Base-by-base conservation (phyloP, 192 early-diverging fungal species). In the Coemansia sp. region DNA sequence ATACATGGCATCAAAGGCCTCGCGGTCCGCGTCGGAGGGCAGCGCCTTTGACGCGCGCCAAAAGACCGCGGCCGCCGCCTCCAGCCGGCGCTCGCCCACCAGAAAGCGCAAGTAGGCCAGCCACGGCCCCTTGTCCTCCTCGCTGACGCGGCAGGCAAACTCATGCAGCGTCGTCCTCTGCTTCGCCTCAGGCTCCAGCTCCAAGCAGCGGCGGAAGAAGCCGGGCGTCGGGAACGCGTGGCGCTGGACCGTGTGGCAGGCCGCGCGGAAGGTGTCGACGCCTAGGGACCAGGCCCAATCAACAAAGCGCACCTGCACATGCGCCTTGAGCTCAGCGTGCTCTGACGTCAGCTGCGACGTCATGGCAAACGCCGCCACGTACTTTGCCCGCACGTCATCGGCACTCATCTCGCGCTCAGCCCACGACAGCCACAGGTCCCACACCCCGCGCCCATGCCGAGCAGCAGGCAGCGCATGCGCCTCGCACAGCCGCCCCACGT, bases 141-240 rank as follows among this genome's bases (percentile, higher is more conserved):
- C 67, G 43, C 65, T 52, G 2, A 83, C 65, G 11, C 72, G 65
- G 14, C 73, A 72, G 5, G 73, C 72, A 57, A 66, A 59, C 41
- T 83, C 81, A 34, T 76, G 66, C 64, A 83, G 60, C 39, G 56
- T 41, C 14, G 14, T 41, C 14, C 25, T 33, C 28, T 67, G 58
- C 20, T 61, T 57, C 3, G 59, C 16, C 2, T 75, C 80, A 13
- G 86, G 64, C 68, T 91, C 89, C 38, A 89, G 65, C 57, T 81
- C 76, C 38, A 91, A 52, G 64, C 89, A 90, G n/a, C 77, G 63
- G 60, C 80, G 77, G 69, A 84, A 88, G 67, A 91, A 90, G 4
- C 58, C 68, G 33, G 80, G 60, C 8, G 87, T 89, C 11, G 89
- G 88, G 61, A 86, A 88, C 25, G 85, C 84, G 36, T 77, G 79